phyloP scores from a whole-genome alignment of 2,329 filamentous ascomycete genomes.

The Mycosphaerella sp. region DNA sequence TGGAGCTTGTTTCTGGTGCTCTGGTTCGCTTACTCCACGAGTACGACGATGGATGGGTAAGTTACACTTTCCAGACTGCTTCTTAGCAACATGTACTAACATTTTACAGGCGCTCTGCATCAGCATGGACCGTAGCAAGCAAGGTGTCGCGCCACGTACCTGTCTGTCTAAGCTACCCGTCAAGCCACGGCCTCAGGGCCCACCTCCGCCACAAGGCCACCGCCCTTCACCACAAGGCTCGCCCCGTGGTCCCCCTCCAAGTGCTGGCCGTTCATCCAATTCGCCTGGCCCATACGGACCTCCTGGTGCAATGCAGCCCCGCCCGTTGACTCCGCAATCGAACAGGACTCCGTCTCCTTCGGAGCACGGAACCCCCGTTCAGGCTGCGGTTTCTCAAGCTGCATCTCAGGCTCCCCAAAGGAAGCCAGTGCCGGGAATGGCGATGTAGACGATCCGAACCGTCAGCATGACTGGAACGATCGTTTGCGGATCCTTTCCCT shows the following conservation, averaged over 20 bases:
- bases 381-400: conserved; percentile 12
- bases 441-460: conserved; percentile 30
- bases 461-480: conserved; percentile 10
- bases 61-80: conserved; percentile 33
- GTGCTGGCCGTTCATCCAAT: conserved; percentile 29
- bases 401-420: conserved; percentile 32
- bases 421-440: conserved; percentile 45
- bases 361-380: conserved; percentile 8
- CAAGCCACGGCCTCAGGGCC: conserved; percentile 65
- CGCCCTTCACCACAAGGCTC: conserved; percentile 22
- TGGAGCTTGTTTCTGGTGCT: conserved; percentile 72
- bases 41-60: conserved; percentile 97
- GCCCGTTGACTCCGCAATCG: conserved; percentile 24
- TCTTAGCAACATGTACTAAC: conserved; percentile 19
- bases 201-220: conserved; percentile 37
- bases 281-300: conserved; percentile 27
- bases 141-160: conserved; percentile 89
- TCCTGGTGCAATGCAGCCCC: conserved; percentile 20
- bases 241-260: conserved; percentile 21
- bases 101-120: conserved; percentile 71
- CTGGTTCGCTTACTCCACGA: conserved; percentile 86
- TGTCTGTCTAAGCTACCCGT: conserved; percentile 89
- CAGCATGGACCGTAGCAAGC: conserved; percentile 78
- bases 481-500: conserved; percentile 18
- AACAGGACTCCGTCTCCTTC: conserved; percentile 14